Evolutionary conservation across 73 alveolate genomes (phyloP).

Genomic region (Paramecium caudatum): DNA sequence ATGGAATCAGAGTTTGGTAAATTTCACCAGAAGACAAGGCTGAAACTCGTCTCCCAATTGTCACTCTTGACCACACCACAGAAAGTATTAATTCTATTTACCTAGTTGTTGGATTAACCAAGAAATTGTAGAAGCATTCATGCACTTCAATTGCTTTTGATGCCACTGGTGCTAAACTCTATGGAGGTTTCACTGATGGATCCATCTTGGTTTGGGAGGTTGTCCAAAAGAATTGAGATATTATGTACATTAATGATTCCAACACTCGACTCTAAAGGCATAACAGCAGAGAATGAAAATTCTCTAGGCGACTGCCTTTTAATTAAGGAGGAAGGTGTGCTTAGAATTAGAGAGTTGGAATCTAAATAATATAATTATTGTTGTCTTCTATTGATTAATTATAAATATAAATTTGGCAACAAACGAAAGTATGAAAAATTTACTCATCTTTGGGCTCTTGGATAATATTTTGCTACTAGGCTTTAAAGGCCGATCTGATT

Average conservation of each 20-base stretch:
- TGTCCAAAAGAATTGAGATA: conserved; percentile 30
- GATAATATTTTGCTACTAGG: conserved; percentile 12
- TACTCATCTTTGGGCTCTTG: conserved; percentile 45
- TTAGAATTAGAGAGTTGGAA: conserved; percentile 25
- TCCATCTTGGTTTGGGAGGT: conserved; percentile 87
- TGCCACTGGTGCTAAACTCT: conserved; percentile 87
- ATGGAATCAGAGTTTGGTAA: conserved; percentile 83
- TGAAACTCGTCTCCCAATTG: conserved; percentile 73
- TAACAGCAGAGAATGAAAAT: conserved; percentile 23
- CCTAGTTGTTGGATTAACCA: conserved; percentile 76
- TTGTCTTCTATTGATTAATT: background rate
- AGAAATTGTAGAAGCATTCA: conserved; percentile 69
- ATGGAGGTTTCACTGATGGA: conserved; percentile 90
- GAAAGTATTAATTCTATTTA: conserved; percentile 83
- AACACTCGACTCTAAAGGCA: conserved; percentile 50
- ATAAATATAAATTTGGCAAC: background rate
- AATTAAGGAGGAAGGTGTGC: conserved; percentile 70
- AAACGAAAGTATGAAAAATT: conserved; percentile 34
- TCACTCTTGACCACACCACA: conserved; percentile 60
- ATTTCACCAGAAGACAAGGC: conserved; percentile 71
- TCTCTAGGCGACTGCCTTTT: conserved; percentile 68
- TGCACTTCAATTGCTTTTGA: conserved; percentile 89
- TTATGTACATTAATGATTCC: conserved; percentile 31
- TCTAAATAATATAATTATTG: no score
- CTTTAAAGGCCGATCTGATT: conserved; percentile 2